Evolutionary conservation across 2,329 filamentous ascomycete genomes (phyloP), one percentile per base, ranked within the genome.

Genomic region (Xylariaceae sp.): DNA sequence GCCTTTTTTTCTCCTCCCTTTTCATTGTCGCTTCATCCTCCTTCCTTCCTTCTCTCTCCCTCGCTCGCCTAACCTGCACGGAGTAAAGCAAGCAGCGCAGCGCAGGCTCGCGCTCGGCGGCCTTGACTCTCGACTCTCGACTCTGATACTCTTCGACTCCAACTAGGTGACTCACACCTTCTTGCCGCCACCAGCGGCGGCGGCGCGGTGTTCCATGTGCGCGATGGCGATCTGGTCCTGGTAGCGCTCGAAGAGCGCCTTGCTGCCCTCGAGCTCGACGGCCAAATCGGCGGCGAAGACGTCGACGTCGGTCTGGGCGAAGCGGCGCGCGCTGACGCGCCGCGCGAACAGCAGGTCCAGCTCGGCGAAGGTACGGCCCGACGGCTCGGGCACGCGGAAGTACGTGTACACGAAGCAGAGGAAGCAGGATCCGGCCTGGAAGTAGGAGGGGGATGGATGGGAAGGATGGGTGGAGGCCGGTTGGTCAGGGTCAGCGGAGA

Each of bases 291-390:
- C 68, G 27, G 63, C 61, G 40, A 77, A 76, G 9, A 74, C 73
- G 37, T 77, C 65, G 7, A 77, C 71, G 38, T 70, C 50, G 2
- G 73, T 75, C 16, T 53, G 53, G 7, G 76, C 72, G 55, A 92
- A 93, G 50, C 87, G 81, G 48, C 86, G 68, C 5, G 85, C 83
- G 44, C 72, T 70, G 15, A 90, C 64, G 1, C 72, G 65, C 40
- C 75, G 70, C 62, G 94, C 84, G 50, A 94, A 94, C 31, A 94
- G 67, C 31, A 93, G 51, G 56, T 94, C 87, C 36, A 94, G 64
- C 59, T 94, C 88, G 5, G 86, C 88, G 52, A 90, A 94, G 0
- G 83, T 83, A 26, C 87, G 77, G 8, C 84, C 88, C 3, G 65
- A 66, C 0, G 88, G 86, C 55, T 94, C 87, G 0, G 88, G 88